Conservation (phyloP, 1,284 basidiomycete species). For the Ustilago trichophora region DNA sequence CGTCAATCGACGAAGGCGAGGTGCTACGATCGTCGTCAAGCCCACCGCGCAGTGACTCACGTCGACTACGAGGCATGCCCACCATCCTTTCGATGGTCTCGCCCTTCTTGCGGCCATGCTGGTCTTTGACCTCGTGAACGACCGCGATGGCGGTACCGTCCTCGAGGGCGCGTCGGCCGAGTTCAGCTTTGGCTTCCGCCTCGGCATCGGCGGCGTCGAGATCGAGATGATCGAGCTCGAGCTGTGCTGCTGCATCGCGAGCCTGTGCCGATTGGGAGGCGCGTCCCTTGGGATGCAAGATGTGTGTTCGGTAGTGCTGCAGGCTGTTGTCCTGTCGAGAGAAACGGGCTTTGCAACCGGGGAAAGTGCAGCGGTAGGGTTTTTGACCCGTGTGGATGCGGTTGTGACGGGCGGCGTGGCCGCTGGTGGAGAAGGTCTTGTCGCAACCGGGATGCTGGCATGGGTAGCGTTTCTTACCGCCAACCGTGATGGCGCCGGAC, state of each 20-base stretch:
- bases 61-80: slow-evolving; percentile 47
- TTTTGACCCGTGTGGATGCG: slow-evolving; percentile 74
- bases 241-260: slow-evolving; percentile 41
- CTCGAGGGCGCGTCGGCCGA: slow-evolving; percentile 56
- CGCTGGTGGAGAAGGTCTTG: slow-evolving; percentile 80
- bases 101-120: slow-evolving; percentile 54
- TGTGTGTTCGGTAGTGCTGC: slow-evolving; percentile 65
- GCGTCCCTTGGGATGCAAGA: slow-evolving; percentile 58
- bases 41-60: slow-evolving; percentile 37
- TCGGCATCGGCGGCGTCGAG: slow-evolving; percentile 45
- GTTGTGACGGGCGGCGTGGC: slow-evolving; percentile 81
- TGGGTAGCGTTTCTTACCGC: slow-evolving; percentile 70
- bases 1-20: slow-evolving; percentile 36
- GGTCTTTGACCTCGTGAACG: slow-evolving; percentile 58
- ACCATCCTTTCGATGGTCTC: slow-evolving; percentile 57
- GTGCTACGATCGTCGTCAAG: slow-evolving; percentile 38
- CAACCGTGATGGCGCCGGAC: slow-evolving; percentile 49
- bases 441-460: slow-evolving; percentile 73
- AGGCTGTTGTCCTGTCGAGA: slow-evolving; percentile 66
- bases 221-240: slow-evolving; percentile 38
- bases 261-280: slow-evolving; percentile 39
- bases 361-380: slow-evolving; percentile 64
- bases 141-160: slow-evolving; percentile 63
- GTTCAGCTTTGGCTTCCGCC: slow-evolving; percentile 49
- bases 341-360: slow-evolving; percentile 64